Conservation (phyloP, 768 basidiomycete species). For the Calvatia gigantea region DNA sequence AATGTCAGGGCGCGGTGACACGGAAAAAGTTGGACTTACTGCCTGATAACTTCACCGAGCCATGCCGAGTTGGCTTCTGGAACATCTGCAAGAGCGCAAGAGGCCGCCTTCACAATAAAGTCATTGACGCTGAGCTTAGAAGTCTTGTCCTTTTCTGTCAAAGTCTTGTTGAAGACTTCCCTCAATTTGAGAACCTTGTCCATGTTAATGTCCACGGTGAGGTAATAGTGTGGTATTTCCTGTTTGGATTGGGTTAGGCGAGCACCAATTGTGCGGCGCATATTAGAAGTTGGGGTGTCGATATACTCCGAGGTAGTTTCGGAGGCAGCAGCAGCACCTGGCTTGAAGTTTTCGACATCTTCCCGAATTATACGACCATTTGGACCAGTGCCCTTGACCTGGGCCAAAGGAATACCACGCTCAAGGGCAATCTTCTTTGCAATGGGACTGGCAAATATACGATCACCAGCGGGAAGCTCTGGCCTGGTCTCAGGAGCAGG, state of each 20-base stretch:
- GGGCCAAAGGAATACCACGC: conserved; percentile 82
- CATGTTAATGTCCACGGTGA: conserved; percentile 95
- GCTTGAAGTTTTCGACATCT: conserved; percentile 90
- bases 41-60: conserved; percentile 93
- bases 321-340: conserved; percentile 44
- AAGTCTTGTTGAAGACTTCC: conserved; percentile 90
- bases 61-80: conserved; percentile 98
- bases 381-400: conserved; percentile 93
- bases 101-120: conserved; percentile 94
- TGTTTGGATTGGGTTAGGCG: conserved; percentile 93
- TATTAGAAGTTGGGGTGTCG: conserved; percentile 89
- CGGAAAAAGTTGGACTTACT: conserved; percentile 50
- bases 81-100: conserved; percentile 88
- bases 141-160: conserved; percentile 82
- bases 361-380: conserved; percentile 91
- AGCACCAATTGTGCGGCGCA: conserved; percentile 90
- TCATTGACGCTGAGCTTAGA: conserved; percentile 97
- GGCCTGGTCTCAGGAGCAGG: conserved; percentile 42
- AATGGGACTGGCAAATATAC: conserved; percentile 92
- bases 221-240: conserved; percentile 95
- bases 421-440: conserved; percentile 98
- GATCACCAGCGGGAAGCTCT: conserved; percentile 64
- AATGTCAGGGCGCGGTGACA: conserved; percentile 1
- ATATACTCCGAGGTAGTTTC: conserved; percentile 64
- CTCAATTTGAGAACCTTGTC: conserved; percentile 92